Percentiles rank a stretch among this genome's conserved stretches.
phyloP scores from a whole-genome alignment of 495 filamentous ascomycete species.

The Xylaria telfairii region DNA sequence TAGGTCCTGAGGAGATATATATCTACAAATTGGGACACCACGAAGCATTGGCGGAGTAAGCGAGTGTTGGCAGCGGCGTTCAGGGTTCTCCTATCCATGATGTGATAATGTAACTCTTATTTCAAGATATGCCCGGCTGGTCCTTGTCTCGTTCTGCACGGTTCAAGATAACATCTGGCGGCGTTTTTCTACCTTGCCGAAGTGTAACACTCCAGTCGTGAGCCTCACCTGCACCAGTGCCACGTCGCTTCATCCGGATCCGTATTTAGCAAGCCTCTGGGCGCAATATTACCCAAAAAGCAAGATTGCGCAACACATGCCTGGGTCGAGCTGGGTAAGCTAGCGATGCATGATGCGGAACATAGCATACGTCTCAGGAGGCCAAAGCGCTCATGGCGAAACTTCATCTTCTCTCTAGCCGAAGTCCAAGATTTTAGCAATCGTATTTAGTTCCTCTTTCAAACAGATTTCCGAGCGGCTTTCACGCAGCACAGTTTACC shows the following conservation, averaged over 20 bases:
- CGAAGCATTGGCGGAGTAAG: background rate
- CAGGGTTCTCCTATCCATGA: background rate
- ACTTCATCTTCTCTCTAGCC: constrained; percentile 2
- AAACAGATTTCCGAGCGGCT: background rate
- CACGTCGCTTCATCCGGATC: background rate
- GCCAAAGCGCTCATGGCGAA: constrained; percentile 8
- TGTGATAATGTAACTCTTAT: background rate
- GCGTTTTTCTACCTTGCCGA: background rate
- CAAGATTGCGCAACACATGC: background rate
- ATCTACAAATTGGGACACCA: background rate
- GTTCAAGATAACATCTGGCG: background rate
- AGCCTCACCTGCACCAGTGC: constrained; percentile 7
- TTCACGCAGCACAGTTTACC: background rate
- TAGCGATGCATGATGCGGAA: background rate
- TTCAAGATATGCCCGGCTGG: background rate
- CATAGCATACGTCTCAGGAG: background rate
- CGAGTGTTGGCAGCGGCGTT: background rate
- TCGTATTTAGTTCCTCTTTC: constrained; percentile 14
- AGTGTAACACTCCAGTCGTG: background rate
- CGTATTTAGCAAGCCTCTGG: background rate
- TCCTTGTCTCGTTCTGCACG: background rate
- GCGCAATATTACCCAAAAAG: background rate
- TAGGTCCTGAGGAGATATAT: background rate
- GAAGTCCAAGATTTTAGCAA: background rate
- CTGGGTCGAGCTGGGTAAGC: background rate